Conservation (phyloP, 23 red algal genomes). For the Pyropia yezoensis region DNA sequence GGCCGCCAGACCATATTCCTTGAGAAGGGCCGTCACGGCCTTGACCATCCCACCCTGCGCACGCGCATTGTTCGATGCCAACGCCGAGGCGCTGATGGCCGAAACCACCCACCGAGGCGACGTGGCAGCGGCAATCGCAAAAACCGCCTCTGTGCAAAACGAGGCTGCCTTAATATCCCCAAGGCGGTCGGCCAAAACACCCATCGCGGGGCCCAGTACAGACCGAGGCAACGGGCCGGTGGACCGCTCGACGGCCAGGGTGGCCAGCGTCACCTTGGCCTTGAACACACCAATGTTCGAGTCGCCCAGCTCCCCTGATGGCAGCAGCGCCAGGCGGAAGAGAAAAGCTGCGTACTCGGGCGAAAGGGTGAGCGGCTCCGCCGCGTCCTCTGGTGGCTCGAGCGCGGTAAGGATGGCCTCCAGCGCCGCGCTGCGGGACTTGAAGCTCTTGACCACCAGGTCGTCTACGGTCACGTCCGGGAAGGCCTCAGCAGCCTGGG, state of each 20-base stretch:
- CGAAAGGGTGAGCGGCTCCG: too few relatives aligned
- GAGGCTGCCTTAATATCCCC: conserved; percentile 58
- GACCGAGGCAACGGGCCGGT: conserved; percentile 20
- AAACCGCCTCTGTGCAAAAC: conserved; percentile 14
- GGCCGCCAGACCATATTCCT: conserved; percentile 51
- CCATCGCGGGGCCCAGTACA: conserved; percentile 32
- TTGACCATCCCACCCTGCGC: conserved; percentile 55
- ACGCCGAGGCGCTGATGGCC: conserved; percentile 16
- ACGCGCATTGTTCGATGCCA: conserved; percentile 50
- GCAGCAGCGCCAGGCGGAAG: too few relatives aligned
- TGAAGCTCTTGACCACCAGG: conserved; percentile 43
- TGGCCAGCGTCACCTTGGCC: conserved; percentile 53
- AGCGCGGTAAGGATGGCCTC: conserved; percentile 11
- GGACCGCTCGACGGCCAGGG: conserved; percentile 29
- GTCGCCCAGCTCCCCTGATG: conserved; percentile 13
- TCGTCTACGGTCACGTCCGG: conserved; percentile 35
- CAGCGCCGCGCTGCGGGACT: conserved; percentile 29
- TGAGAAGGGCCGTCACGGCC: conserved; percentile 20
- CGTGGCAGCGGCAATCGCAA: conserved; percentile 32
- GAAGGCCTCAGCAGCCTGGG: conserved; percentile 29
- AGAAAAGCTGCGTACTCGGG: too few relatives aligned
- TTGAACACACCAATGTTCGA: conserved; percentile 54
- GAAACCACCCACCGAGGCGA: conserved; percentile 30
- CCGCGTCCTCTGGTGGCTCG: too few relatives aligned
- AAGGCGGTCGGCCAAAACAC: conserved; percentile 23